A percentile compares a stretch with the other conserved stretches of the same genome.
Conservation (phyloP, 345 rosid species). For the Viola odorata region DNA sequence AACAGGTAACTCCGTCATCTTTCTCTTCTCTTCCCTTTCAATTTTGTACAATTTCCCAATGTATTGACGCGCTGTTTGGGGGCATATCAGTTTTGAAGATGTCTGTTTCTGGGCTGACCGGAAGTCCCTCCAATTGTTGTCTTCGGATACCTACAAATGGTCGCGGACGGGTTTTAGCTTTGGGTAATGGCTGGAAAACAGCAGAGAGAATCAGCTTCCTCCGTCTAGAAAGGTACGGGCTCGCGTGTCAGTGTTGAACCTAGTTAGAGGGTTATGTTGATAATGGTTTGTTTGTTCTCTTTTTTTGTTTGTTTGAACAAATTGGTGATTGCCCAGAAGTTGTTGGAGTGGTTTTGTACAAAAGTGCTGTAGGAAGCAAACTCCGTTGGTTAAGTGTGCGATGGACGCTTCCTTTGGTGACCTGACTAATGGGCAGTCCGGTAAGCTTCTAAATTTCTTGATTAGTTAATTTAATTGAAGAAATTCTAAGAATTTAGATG, state of each 20-base stretch:
- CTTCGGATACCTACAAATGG: slow-evolving; percentile 31
- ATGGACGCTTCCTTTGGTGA: slow-evolving; percentile 82
- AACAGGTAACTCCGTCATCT: too few species aligned
- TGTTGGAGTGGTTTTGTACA: slow-evolving; percentile 22
- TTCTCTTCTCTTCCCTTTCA: too few species aligned
- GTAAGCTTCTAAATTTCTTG: slow-evolving; percentile 22
- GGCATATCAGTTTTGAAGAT: slow-evolving; percentile 25
- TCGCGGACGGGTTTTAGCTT: slow-evolving; percentile 29
- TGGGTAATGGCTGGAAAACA: slow-evolving; percentile 20
- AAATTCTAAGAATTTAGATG: not conserved
- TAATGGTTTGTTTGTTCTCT: slow-evolving; percentile 3
- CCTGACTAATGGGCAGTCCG: slow-evolving; percentile 44
- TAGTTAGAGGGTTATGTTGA: not conserved
- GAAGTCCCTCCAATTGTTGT: slow-evolving; percentile 50
- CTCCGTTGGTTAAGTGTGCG: slow-evolving; percentile 40
- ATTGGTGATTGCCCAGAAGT: slow-evolving; percentile 21
- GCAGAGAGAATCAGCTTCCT: slow-evolving; percentile 19
- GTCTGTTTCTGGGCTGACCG: slow-evolving; percentile 54
- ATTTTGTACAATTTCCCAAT: too few species aligned
- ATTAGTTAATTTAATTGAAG: not conserved
- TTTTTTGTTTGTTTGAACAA: not conserved
- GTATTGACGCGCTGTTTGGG: too few species aligned
- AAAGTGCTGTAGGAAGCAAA: slow-evolving; percentile 24
- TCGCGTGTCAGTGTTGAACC: slow-evolving; percentile 1
- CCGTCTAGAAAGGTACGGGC: slow-evolving; percentile 40